These are phyloP conservation scores for Ceratocystis papillata DNA, from an alignment of 2,329 filamentous ascomycete genomes.

Conservation along the genomic window DNA sequence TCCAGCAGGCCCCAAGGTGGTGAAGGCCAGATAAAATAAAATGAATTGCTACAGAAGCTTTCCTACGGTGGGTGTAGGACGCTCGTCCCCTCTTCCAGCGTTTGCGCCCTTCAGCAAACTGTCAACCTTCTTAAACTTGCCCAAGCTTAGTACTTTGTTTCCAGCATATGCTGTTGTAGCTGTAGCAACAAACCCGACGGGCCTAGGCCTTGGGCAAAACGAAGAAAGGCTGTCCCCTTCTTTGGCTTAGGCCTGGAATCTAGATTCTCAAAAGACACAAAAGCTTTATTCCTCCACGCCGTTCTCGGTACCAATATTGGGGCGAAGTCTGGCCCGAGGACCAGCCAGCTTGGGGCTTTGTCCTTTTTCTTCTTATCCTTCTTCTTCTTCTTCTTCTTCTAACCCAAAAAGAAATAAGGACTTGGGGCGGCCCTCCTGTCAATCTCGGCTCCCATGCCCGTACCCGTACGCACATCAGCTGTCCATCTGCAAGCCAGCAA, in stretches of 20 bases:
- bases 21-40: background rate
- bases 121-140: background rate
- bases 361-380: background rate
- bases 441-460: constrained; percentile 10
- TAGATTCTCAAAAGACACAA: background rate
- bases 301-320: background rate
- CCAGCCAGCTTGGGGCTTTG: background rate
- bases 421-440: background rate
- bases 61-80: constrained; percentile 4
- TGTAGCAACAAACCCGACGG: background rate
- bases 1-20: background rate
- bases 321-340: background rate
- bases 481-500: background rate
- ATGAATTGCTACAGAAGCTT: constrained; percentile 1
- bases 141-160: background rate
- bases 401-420: background rate
- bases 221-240: background rate
- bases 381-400: background rate
- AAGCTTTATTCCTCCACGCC: background rate
- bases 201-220: background rate
- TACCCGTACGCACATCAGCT: constrained; percentile 2
- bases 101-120: background rate
- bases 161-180: background rate
- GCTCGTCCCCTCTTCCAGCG: background rate
- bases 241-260: background rate